These are phyloP conservation scores for Calonectria pteridis DNA, from an alignment of 2,329 filamentous ascomycete species.

Conservation along the genomic window DNA sequence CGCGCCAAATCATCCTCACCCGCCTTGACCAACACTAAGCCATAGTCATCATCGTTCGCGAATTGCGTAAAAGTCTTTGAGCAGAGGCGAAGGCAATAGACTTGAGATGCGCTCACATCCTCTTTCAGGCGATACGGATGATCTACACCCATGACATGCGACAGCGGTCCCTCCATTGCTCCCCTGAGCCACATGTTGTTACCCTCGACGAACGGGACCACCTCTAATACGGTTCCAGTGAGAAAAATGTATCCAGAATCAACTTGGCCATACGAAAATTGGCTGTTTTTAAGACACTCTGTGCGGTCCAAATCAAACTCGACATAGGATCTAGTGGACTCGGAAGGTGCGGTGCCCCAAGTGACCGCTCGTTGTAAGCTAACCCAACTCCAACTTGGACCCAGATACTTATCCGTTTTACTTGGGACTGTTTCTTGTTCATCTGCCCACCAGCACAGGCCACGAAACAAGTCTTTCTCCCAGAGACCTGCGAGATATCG, in stretches of 20 bases:
- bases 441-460: slow-evolving; percentile 34
- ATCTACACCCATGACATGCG: background rate
- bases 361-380: slow-evolving; percentile 39
- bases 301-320: slow-evolving; percentile 26
- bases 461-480: slow-evolving; percentile 34
- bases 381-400: slow-evolving; percentile 45
- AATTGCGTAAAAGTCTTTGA: background rate
- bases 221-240: slow-evolving; percentile 21
- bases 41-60: background rate
- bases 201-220: background rate
- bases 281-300: slow-evolving; percentile 12
- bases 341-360: slow-evolving; percentile 33
- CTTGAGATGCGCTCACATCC: background rate
- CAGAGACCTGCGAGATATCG: slow-evolving; percentile 44
- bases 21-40: background rate
- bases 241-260: slow-evolving; percentile 36
- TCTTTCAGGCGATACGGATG: background rate
- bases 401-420: background rate
- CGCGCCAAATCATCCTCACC: background rate
- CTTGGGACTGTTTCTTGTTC: background rate
- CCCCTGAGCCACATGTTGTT: background rate
- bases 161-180: background rate
- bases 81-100: background rate
- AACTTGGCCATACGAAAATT: slow-evolving; percentile 36
- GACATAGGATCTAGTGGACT: slow-evolving; percentile 27